These are phyloP conservation scores for Trypanosoma rangeli DNA, from an alignment of 208 protist species.

Conservation along the genomic window DNA sequence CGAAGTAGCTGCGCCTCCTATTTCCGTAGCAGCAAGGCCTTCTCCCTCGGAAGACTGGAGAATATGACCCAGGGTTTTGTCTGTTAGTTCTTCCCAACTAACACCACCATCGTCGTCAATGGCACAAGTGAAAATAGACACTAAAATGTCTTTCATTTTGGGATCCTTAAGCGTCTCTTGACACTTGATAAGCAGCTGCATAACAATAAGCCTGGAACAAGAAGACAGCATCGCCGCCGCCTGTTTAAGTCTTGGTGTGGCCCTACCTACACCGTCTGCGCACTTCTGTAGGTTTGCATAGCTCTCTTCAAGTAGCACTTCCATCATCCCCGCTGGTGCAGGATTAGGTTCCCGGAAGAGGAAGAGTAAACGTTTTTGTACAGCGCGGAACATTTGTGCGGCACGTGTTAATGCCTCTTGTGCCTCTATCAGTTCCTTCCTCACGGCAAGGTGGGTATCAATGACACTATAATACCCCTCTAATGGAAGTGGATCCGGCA, in stretches of 20 bases:
- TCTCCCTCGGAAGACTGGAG: slow-evolving; percentile 20
- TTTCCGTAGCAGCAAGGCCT: background rate
- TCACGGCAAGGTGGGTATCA: slow-evolving; percentile 74
- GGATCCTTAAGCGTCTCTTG: slow-evolving; percentile 24
- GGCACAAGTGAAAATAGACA: slow-evolving; percentile 55
- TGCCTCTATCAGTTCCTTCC: slow-evolving; percentile 55
- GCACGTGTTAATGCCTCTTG: slow-evolving; percentile 40
- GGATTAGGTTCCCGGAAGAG: slow-evolving; percentile 91
- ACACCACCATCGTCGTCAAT: slow-evolving; percentile 39
- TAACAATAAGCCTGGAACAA: slow-evolving; percentile 72
- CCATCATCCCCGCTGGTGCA: slow-evolving; percentile 59
- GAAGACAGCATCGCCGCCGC: slow-evolving; percentile 69
- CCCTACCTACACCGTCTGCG: slow-evolving; percentile 40
- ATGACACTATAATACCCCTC: slow-evolving; percentile 72
- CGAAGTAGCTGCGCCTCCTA: background rate
- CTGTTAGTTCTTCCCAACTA: slow-evolving; percentile 92
- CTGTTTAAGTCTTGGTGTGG: slow-evolving; percentile 43
- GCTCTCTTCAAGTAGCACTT: slow-evolving; percentile 79
- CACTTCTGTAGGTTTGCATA: slow-evolving; percentile 61
- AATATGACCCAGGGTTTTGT: slow-evolving; percentile 68
- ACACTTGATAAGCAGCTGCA: slow-evolving; percentile 61
- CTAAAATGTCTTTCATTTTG: slow-evolving; percentile 42
- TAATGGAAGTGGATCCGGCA: slow-evolving; percentile 81
- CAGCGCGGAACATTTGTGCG: slow-evolving; percentile 71
- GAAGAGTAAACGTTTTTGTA: slow-evolving; percentile 92